Base-by-base conservation (phyloP, 495 filamentous ascomycete species). In the Penicillium chermesinum region DNA sequence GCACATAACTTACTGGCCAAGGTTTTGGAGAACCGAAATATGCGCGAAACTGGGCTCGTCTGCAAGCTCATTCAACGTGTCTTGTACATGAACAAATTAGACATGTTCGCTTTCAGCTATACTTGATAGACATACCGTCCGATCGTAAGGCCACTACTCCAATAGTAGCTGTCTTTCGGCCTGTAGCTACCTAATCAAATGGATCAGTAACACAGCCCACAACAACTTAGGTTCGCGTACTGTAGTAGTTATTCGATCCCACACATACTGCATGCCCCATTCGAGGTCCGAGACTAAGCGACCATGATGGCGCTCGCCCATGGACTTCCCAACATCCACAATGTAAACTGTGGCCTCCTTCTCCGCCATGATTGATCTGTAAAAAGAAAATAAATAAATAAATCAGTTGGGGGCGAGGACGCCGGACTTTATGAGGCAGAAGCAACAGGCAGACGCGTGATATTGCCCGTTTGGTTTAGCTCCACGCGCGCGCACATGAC, bases 331-430 rank as follows among this genome's bases (percentile, higher is more conserved):
- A 18, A 95, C 74, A 65, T 97, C 91, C 40, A 99, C 65, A 56
- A 97, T 82, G 66, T 94, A 99, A 13, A 97, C 82, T 4, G 88
- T 90, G 10, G 89, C 88, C 68, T 96, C 88, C 65, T 99, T 99
- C 40, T 88, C 85, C 22, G 93, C 87, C 93, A 98, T 98, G 41
- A 37, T 56, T 33, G 33, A 38, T 46, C 25, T 35, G 36, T n/a
- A n/a, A n/a, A n/a, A n/a, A n/a, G n/a, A 12, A 14, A 13, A 30
- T 13, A 18, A 33, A 39, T 47, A 46, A 17, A 41, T 35, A 48
- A 7, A 7, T 9, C 32, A 35, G 16, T 19, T 20, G 7, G 9
- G 8, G 42, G 10, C 10, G 27, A 33, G 12, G 30, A 34, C 32
- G 33, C 15, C 12, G 27, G 42, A 34, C 32, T 33, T 18, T 17